phyloP scores from a whole-genome alignment of 2,329 filamentous ascomycete genomes.

The Clonostachys solani region DNA sequence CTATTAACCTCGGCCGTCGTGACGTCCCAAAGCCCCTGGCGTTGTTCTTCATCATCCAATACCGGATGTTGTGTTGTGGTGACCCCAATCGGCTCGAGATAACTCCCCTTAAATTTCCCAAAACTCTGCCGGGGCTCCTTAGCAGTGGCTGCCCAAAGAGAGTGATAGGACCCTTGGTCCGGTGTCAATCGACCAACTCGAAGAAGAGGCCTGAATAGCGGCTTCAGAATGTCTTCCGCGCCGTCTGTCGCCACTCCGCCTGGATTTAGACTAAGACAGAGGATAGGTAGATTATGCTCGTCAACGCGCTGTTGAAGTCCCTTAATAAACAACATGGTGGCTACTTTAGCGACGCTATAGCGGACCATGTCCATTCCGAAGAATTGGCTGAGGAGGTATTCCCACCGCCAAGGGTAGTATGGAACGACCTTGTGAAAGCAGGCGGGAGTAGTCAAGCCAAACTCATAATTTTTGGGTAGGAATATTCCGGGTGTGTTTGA shows the following conservation, averaged over 20 bases:
- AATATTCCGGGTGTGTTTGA: slow-evolving; percentile 9
- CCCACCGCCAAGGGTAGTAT: slow-evolving; percentile 8
- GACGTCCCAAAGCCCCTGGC: slow-evolving; percentile 8
- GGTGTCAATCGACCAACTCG: slow-evolving; percentile 1
- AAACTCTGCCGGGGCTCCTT: slow-evolving; percentile 4
- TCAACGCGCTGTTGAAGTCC: slow-evolving; percentile 13
- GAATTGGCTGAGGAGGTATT: slow-evolving; percentile 1
- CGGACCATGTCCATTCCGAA: slow-evolving; percentile 13
- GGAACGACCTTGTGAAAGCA: slow-evolving; percentile 5
- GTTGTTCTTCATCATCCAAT: slow-evolving; percentile 4
- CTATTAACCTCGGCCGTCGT: slow-evolving; percentile 8
- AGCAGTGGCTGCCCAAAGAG: slow-evolving; percentile 12
- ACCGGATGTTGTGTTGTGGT: slow-evolving; percentile 5
- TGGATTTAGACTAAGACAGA: slow-evolving; percentile 10
- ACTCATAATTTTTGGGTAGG: slow-evolving; percentile 9
- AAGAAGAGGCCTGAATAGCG: not conserved
- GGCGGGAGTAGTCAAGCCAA: slow-evolving; percentile 9
- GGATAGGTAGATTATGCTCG: slow-evolving; percentile 5
- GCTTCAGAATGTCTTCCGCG: not conserved
- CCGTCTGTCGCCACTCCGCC: slow-evolving; percentile 8
- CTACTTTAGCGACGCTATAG: slow-evolving; percentile 14
- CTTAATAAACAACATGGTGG: slow-evolving; percentile 11
- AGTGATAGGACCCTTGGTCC: slow-evolving; percentile 8
- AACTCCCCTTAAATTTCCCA: slow-evolving; percentile 9
- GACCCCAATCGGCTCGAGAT: slow-evolving; percentile 8